Conservation (phyloP, 202 grass and related monocot genomes). For the Zizania palustris region DNA sequence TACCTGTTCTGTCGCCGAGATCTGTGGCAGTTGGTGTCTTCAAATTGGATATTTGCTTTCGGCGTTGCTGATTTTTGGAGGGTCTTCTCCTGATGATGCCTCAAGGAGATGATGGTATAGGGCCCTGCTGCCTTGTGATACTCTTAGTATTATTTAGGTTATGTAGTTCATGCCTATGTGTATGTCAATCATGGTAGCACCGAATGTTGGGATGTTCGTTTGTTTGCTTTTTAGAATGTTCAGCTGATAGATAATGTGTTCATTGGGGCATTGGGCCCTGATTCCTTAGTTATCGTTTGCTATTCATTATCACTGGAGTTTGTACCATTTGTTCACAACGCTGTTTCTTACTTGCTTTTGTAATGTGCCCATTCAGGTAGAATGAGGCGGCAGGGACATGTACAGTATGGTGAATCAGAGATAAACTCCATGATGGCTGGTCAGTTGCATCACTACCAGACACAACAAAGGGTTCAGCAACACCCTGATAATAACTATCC, state of each 20-base stretch:
- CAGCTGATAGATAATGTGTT: constrained; percentile 6
- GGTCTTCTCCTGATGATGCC: not conserved
- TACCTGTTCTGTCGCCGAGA: not conserved
- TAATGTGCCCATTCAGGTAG: constrained; percentile 34
- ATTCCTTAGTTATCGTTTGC: not conserved
- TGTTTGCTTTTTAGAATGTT: not conserved
- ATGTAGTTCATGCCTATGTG: not conserved
- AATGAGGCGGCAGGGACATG: constrained; percentile 75
- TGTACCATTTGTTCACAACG: constrained; percentile 23
- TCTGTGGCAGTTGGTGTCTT: not conserved
- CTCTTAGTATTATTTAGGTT: constrained; percentile 8
- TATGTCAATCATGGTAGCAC: not conserved
- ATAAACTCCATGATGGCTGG: constrained; percentile 57
- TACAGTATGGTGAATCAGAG: constrained; percentile 58
- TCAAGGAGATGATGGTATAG: not conserved
- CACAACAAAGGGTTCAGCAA: constrained; percentile 62
- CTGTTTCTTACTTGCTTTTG: not conserved
- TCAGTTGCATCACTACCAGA: constrained; percentile 72
- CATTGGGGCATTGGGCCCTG: not conserved
- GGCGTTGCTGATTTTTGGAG: not conserved
- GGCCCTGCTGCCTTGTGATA: not conserved
- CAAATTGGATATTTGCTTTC: not conserved
- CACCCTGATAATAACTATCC: constrained; percentile 60
- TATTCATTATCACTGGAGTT: constrained; percentile 3
- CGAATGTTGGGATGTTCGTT: not conserved